These are phyloP conservation scores for Nigrospora sphaerica DNA, from an alignment of 2,329 filamentous ascomycete genomes.

Conservation along the genomic window DNA sequence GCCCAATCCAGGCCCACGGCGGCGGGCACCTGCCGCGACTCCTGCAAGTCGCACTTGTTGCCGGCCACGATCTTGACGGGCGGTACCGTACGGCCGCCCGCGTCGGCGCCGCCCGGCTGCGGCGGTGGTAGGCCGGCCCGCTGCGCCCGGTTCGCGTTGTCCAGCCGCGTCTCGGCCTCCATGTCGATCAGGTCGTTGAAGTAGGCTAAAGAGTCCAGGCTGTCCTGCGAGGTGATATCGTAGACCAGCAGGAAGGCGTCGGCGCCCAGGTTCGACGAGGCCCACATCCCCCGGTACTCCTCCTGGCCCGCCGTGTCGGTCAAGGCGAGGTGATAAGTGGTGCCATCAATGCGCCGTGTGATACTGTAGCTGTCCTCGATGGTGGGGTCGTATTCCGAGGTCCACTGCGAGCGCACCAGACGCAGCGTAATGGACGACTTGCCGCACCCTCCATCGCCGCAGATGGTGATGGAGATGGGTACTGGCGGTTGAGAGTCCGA, in stretches of 20 bases:
- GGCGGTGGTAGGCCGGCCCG: slow-evolving; percentile 29
- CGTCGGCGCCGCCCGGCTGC: slow-evolving; percentile 19
- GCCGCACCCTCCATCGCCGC: slow-evolving; percentile 77
- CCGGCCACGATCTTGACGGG: slow-evolving; percentile 79
- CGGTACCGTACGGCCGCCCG: slow-evolving; percentile 46
- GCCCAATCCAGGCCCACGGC: slow-evolving; percentile 72
- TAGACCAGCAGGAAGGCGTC: slow-evolving; percentile 84
- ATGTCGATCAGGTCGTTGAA: slow-evolving; percentile 82
- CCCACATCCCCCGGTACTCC: slow-evolving; percentile 85
- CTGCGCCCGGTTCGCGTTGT: slow-evolving; percentile 50
- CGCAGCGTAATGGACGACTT: slow-evolving; percentile 82
- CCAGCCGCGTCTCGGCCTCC: slow-evolving; percentile 63
- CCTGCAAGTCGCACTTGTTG: slow-evolving; percentile 79
- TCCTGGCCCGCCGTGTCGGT: slow-evolving; percentile 87
- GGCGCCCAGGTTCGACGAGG: slow-evolving; percentile 66
- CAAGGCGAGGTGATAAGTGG: slow-evolving; percentile 70
- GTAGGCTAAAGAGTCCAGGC: slow-evolving; percentile 65
- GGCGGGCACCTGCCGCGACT: slow-evolving; percentile 61
- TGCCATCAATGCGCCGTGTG: slow-evolving; percentile 71
- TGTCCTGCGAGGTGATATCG: slow-evolving; percentile 69
- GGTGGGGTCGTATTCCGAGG: slow-evolving; percentile 72
- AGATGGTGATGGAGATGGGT: slow-evolving; percentile 71
- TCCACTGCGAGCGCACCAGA: slow-evolving; percentile 77
- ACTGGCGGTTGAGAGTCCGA: slow-evolving; percentile 31
- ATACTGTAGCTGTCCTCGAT: slow-evolving; percentile 83